A percentile compares a stretch with the other conserved stretches of the same genome.
These are phyloP conservation scores for Terana coerulea DNA, from an alignment of 768 basidiomycete species.

Conservation along the genomic window DNA sequence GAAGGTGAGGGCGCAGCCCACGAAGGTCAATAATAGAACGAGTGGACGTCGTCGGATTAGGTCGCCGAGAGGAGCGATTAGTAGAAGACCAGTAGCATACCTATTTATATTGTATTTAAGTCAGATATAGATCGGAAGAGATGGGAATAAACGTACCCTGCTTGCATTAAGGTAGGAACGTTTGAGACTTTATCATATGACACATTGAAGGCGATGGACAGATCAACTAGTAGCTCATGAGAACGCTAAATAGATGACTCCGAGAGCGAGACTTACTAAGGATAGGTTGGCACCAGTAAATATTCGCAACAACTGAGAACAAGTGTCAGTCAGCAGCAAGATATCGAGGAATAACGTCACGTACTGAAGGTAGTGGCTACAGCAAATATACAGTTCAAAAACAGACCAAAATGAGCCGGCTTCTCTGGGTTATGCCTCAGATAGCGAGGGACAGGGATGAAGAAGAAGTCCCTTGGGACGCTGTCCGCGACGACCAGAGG, in stretches of 20 bases:
- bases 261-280: constrained; percentile 22
- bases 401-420: constrained; percentile 49
- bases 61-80: constrained; percentile 81
- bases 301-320: constrained; percentile 53
- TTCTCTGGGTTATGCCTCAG: constrained; percentile 45
- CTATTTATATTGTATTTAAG: constrained; percentile 1
- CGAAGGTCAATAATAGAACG: constrained; percentile 49
- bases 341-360: constrained; percentile 10
- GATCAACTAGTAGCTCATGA: constrained; percentile 15
- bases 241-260: constrained; percentile 14
- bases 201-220: constrained; percentile 30
- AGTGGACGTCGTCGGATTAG: constrained; percentile 71
- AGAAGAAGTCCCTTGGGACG: constrained; percentile 45
- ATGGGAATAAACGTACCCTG: constrained; percentile 39
- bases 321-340: background rate
- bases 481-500: background rate
- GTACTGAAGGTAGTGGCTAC: constrained; percentile 56
- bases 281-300: constrained; percentile 75
- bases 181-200: constrained; percentile 36
- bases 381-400: constrained; percentile 60
- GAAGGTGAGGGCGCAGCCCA: constrained; percentile 58
- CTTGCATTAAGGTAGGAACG: constrained; percentile 62
- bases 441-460: constrained; percentile 59
- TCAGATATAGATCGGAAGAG: constrained; percentile 1
- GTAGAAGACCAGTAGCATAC: constrained; percentile 31